These are phyloP conservation scores for Seiridium unicorne DNA, from an alignment of 2,329 filamentous ascomycete genomes.

Conservation along the genomic window DNA sequence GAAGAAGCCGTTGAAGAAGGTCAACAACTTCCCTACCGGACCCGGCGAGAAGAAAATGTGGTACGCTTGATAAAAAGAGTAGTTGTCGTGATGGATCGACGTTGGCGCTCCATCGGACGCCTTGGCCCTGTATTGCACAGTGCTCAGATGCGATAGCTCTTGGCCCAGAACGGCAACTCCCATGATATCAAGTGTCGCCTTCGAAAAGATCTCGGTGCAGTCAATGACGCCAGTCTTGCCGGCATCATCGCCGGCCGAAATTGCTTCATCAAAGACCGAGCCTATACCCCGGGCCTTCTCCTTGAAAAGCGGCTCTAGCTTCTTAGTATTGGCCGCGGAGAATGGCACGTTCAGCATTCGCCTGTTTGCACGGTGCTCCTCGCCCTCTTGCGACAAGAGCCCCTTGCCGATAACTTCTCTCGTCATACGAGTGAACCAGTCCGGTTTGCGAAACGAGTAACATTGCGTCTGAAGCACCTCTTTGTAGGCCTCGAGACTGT, in stretches of 20 bases:
- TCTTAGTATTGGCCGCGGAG: constrained; percentile 27
- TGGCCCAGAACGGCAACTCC: constrained; percentile 10
- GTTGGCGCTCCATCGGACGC: neutral
- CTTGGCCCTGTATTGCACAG: neutral
- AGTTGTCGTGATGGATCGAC: neutral
- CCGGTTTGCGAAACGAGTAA: constrained; percentile 1
- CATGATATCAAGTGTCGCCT: constrained; percentile 15
- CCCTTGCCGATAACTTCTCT: constrained; percentile 25
- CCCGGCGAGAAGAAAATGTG: constrained; percentile 9
- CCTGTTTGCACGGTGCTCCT: constrained; percentile 31
- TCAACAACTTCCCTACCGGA: constrained; percentile 8
- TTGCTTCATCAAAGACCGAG: constrained; percentile 10
- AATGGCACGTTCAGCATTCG: constrained; percentile 31
- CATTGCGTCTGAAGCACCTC: constrained; percentile 27
- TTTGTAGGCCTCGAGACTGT: constrained; percentile 16
- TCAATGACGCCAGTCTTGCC: constrained; percentile 8
- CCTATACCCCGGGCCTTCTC: constrained; percentile 29
- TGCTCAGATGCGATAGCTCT: neutral
- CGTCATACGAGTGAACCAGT: constrained; percentile 19
- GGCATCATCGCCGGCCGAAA: neutral
- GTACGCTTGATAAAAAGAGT: constrained; percentile 14
- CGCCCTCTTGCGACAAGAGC: constrained; percentile 32
- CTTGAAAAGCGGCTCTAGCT: constrained; percentile 32
- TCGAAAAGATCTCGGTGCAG: constrained; percentile 9
- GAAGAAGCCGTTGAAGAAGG: constrained; percentile 12